Conservation (phyloP, 495 filamentous ascomycete species). For the Halenospora varia region DNA sequence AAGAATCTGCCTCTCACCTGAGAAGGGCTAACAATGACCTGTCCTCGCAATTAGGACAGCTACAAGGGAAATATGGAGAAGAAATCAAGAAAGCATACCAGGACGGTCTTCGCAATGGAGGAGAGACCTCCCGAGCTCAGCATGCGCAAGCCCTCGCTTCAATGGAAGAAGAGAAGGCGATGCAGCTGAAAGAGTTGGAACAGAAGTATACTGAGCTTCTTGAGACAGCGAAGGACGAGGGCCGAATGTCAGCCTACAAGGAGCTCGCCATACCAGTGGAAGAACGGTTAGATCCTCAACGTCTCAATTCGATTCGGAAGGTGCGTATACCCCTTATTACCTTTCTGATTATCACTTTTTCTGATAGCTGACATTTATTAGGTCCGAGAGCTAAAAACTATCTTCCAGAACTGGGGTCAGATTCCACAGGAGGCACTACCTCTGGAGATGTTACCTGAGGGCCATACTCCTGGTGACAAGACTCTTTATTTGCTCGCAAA, state of each 20-base stretch:
- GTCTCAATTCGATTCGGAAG: neutral
- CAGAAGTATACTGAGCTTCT: neutral
- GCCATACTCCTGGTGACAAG: constrained; percentile 2
- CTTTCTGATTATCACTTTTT: too few relatives aligned
- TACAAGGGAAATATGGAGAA: too few relatives aligned
- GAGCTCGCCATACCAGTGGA: neutral
- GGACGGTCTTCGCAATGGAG: too few relatives aligned
- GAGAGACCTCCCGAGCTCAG: too few relatives aligned
- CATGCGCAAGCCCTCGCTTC: too few relatives aligned
- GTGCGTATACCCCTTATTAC: neutral
- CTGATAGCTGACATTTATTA: neutral
- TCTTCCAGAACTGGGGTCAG: neutral
- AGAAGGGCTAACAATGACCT: too few relatives aligned
- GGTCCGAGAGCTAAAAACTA: neutral
- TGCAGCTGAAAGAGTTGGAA: neutral
- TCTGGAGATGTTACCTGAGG: neutral
- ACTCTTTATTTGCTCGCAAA: constrained; percentile 2
- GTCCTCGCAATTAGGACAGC: too few relatives aligned
- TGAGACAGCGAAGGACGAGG: neutral
- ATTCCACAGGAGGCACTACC: neutral
- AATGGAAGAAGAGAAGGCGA: neutral
- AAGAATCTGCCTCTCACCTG: too few relatives aligned
- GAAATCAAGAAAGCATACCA: too few relatives aligned
- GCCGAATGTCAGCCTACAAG: neutral
- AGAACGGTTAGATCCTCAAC: neutral